phyloP scores from a whole-genome alignment of 768 basidiomycete species.

The Rhodosporidiobolus odoratus region DNA sequence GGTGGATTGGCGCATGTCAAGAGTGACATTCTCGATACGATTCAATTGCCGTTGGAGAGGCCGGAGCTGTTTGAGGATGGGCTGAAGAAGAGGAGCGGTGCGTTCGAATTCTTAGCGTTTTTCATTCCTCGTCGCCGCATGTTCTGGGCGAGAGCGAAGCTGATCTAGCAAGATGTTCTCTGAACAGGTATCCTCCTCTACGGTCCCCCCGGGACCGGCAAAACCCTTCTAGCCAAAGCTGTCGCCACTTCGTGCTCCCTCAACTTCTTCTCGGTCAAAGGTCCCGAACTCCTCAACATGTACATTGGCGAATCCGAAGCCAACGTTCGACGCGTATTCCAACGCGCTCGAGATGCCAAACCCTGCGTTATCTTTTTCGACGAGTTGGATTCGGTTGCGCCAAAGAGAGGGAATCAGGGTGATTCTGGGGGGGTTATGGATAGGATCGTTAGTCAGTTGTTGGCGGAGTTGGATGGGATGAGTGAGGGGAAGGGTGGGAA shows the following conservation, averaged over 20 bases:
- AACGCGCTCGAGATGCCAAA: constrained; percentile 60
- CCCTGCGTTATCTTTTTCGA: constrained; percentile 89
- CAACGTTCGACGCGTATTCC: constrained; percentile 82
- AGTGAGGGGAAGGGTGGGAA: constrained; percentile 53
- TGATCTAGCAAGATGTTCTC: not conserved
- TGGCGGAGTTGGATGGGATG: constrained; percentile 88
- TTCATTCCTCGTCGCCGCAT: constrained; percentile 22
- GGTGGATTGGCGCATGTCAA: constrained; percentile 85
- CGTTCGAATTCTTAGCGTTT: constrained; percentile 26
- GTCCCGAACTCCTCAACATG: constrained; percentile 88
- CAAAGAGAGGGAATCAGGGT: constrained; percentile 71
- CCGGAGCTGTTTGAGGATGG: constrained; percentile 78
- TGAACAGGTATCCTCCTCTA: constrained; percentile 85
- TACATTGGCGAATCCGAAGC: constrained; percentile 98
- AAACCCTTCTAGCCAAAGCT: constrained; percentile 91
- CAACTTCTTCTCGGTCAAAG: constrained; percentile 85
- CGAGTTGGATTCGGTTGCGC: constrained; percentile 91
- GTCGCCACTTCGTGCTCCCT: constrained; percentile 84
- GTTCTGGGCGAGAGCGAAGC: not conserved
- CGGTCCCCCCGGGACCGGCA: constrained; percentile 95
- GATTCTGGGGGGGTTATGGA: constrained; percentile 93
- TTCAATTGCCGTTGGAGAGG: constrained; percentile 78
- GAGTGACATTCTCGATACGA: constrained; percentile 87
- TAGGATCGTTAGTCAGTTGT: constrained; percentile 84
- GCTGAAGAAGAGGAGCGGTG: constrained; percentile 91